These are phyloP conservation scores for Diaporthe australafricana DNA, from an alignment of 2,329 filamentous ascomycete genomes.

Conservation along the genomic window DNA sequence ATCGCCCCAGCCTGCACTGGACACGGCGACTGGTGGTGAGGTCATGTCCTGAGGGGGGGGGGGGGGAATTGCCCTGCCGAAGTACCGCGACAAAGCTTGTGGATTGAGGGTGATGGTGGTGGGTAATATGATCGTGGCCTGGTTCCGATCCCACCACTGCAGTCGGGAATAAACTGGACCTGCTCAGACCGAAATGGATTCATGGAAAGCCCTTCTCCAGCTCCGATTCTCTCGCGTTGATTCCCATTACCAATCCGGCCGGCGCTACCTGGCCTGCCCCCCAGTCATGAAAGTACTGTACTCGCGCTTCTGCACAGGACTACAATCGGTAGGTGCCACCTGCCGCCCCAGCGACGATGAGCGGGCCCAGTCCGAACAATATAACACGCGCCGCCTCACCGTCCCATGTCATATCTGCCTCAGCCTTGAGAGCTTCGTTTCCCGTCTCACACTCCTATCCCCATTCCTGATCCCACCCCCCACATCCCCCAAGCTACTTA, in stretches of 20 bases:
- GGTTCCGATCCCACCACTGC: constrained; percentile 5
- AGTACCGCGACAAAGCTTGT: not conserved
- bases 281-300: constrained; percentile 17
- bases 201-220: not conserved
- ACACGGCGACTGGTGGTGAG: constrained; percentile 8
- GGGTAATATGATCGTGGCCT: constrained; percentile 2
- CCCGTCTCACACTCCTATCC: not conserved
- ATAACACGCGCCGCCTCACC: constrained; percentile 14
- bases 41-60: constrained; percentile 7
- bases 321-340: constrained; percentile 5
- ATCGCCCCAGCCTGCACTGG: not conserved
- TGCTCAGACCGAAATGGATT: constrained; percentile 10
- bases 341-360: constrained; percentile 9
- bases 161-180: constrained; percentile 6
- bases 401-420: constrained; percentile 9
- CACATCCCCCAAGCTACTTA: not conserved
- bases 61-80: not conserved
- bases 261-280: not conserved
- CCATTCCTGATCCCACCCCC: not conserved
- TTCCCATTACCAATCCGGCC: constrained; percentile 26
- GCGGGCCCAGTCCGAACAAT: constrained; percentile 23
- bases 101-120: not conserved
- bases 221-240: not conserved
- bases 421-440: constrained; percentile 1
- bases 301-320: constrained; percentile 4